These are phyloP conservation scores for Escovopsis sp. DNA, from an alignment of 2,329 filamentous ascomycete genomes.

Conservation along the genomic window DNA sequence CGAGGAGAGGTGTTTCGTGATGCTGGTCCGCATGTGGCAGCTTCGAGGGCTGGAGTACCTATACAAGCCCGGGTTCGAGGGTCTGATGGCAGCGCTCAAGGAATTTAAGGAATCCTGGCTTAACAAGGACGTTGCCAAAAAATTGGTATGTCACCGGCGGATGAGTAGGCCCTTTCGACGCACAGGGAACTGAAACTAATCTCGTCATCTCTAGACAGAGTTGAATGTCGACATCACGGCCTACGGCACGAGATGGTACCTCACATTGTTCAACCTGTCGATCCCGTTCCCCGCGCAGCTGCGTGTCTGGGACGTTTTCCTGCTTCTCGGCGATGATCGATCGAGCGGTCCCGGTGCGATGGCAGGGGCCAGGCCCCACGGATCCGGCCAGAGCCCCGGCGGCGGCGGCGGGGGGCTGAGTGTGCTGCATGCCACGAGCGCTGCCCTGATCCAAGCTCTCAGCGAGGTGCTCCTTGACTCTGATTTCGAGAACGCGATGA, in stretches of 20 bases:
- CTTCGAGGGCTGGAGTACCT: constrained; percentile 72
- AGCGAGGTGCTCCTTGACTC: constrained; percentile 78
- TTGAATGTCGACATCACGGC: constrained; percentile 72
- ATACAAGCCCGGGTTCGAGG: constrained; percentile 71
- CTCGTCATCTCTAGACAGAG: constrained; percentile 38
- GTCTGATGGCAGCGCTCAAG: constrained; percentile 69
- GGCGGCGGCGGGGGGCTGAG: constrained; percentile 38
- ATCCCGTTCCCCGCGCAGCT: constrained; percentile 90
- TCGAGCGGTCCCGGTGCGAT: background rate
- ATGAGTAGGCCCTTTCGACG: constrained; percentile 37
- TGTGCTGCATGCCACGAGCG: constrained; percentile 76
- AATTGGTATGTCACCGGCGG: constrained; percentile 35
- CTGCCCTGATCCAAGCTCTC: constrained; percentile 81
- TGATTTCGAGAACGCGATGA: constrained; percentile 98
- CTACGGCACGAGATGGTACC: constrained; percentile 95
- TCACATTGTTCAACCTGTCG: constrained; percentile 93
- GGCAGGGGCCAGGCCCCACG: constrained; percentile 1
- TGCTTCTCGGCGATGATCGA: constrained; percentile 54
- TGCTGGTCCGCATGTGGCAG: constrained; percentile 91
- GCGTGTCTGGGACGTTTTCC: constrained; percentile 94
- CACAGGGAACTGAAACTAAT: too few species aligned
- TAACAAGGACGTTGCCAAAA: constrained; percentile 61
- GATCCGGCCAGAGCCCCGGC: constrained; percentile 7
- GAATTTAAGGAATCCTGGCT: constrained; percentile 84
- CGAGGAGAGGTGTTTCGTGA: constrained; percentile 85